Base-by-base conservation (phyloP, 805 yeast species). In the Ogataea haglerorum region DNA sequence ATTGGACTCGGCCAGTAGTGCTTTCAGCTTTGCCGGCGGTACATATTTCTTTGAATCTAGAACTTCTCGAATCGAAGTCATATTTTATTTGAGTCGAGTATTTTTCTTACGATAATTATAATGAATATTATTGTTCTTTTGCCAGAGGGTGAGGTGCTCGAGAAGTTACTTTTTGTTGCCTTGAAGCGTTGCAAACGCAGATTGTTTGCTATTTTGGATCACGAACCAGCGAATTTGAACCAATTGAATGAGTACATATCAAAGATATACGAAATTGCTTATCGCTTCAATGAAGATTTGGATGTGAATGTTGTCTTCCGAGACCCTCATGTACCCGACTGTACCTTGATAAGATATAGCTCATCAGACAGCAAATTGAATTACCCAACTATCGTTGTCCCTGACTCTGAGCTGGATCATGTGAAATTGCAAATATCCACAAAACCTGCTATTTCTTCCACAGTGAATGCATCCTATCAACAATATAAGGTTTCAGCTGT, bases 21-120 rank as follows among this genome's bases (percentile, higher is more conserved):
- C 72, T 23, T 67, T 61, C 12, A 78, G 63, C 49, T 66, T 71
- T 1, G 76, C 77, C 1, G 80, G 80, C 4, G 82, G 81, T 1
- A 78, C 69, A 49, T 76, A 75, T 18, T 65, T 61, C 1, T 80
- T 80, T 10, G 72, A 70, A 0, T 70, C 60, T 23, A 65, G 56
- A 26, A 72, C 56, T 34, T 60, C 65, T 50, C 63, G 45, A 10
- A 72, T 60, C 23, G 63, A 55, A 12, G 42, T 27, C 42, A 38
- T 38, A 10, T 22, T 13, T 13, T 21, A 28, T 7, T 8, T 13
- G 31, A n/a, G 17, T 10, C 15, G 24, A 27, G 25, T 22, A 24
- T 10, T 19, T 42, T 41, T 12, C 15, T 18, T 2, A 18, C n/a
- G n/a, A 18, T 7, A 17, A 17, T 17, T 17, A 17, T 17, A 18